Base-by-base conservation (phyloP, 768 basidiomycete species). In the Mycena haematopus region DNA sequence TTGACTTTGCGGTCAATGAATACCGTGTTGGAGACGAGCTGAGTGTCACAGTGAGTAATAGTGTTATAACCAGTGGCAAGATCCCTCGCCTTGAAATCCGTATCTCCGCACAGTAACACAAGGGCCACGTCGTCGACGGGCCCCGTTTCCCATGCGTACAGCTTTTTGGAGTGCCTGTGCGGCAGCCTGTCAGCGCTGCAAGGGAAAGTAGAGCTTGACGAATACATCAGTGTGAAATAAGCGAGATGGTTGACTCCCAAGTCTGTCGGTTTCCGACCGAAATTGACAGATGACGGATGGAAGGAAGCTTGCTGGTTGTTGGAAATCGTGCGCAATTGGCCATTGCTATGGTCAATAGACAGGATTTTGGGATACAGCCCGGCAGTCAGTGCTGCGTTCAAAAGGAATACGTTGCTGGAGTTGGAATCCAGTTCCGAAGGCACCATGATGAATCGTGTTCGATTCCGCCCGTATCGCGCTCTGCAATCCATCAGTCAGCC, bases 281-380 rank as follows among this genome's bases (percentile, higher is more conserved):
- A 95, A 74, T 99, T 99, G 64, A 96, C 84, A 0, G 94, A 96
- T 11, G 93, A 92, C 0, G 96, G 96, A 75, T 98, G 96, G 72
- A 96, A 92, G 29, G 82, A 81, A 1, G 85, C 88, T 15, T 78
- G 73, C 70, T 93, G 92, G 69, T 91, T 93, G 73, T 96, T 97
- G 24, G 85, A 82, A 40, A 96, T 82, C 0, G 93, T 98, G 57
- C 84, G 83, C 78, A 97, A 79, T 57, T 90, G 86, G 15, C 84
- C 84, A 60, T 72, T 84, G 46, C 75, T 72, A 0, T 74, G 68
- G 57, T 96, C 92, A n/a, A 94, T 74, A 3, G 80, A 78, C 42
- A 99, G 79, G 29, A 99, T 82, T 74, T 95, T 98, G 6, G 96
- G 96, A 73, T 95, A 99, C 44, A 99, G 75, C 4, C 94, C 94